A percentile compares a stretch with the other conserved stretches of the same genome.
Evolutionary conservation across 257 asterid species (phyloP).

Genomic region (Ophiorrhiza pumila): DNA sequence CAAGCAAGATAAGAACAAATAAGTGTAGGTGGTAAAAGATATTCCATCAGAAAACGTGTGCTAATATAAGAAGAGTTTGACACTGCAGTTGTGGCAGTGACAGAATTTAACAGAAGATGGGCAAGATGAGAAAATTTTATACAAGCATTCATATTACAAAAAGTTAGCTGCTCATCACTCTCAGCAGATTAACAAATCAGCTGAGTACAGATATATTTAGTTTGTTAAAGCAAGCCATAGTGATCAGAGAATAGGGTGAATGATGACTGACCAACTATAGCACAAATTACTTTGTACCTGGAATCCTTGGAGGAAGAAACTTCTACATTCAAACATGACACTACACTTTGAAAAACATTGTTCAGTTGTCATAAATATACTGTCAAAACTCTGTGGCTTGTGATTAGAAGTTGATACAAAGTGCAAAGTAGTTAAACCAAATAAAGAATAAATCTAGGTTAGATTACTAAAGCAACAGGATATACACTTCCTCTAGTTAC

Average conservation of each 20-base stretch:
- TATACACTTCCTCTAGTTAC: background rate
- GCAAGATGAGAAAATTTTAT: background rate
- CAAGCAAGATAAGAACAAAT: slow-evolving; percentile 15
- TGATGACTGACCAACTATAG: background rate
- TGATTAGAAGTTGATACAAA: background rate
- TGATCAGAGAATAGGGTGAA: background rate
- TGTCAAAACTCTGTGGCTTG: background rate
- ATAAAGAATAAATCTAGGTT: background rate
- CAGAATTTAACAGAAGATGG: background rate
- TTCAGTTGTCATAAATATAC: background rate
- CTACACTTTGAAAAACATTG: background rate
- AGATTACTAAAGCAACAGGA: background rate
- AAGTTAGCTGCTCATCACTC: background rate
- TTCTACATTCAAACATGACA: background rate
- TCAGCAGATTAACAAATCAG: background rate
- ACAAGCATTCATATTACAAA: background rate
- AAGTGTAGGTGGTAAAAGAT: background rate
- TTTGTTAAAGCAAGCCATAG: background rate
- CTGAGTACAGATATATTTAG: background rate
- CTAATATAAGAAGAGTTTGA: background rate
- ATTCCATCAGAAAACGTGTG: no score
- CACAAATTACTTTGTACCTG: background rate
- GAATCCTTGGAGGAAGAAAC: background rate
- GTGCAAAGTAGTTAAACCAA: background rate
- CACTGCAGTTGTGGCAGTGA: background rate